phyloP scores from a whole-genome alignment of 2,329 filamentous ascomycete genomes.

The Cladobotryum mycophilum region DNA sequence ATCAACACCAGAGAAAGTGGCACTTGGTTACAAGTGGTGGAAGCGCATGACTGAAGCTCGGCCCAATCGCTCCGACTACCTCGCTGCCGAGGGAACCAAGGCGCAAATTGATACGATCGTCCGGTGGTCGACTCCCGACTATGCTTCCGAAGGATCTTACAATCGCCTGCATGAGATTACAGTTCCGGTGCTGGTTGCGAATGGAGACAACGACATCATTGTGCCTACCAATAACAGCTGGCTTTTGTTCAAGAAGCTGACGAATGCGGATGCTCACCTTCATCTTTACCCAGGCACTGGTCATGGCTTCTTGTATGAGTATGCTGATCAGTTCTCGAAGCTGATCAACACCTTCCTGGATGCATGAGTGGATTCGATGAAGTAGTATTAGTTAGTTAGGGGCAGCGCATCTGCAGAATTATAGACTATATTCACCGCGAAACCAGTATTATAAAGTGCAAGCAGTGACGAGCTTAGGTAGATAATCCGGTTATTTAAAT shows the following conservation, averaged over 20 bases:
- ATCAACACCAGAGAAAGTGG: slow-evolving; percentile 19
- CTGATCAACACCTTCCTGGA: slow-evolving; percentile 28
- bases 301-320: slow-evolving; percentile 31
- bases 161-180: slow-evolving; percentile 1
- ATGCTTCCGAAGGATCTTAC: background rate
- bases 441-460: too few relatives aligned
- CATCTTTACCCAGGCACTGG: slow-evolving; percentile 31
- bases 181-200: background rate
- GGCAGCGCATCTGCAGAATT: too few relatives aligned
- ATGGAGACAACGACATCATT: slow-evolving; percentile 27
- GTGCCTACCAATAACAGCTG: slow-evolving; percentile 33
- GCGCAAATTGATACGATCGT: background rate
- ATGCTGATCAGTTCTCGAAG: slow-evolving; percentile 25
- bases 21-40: slow-evolving; percentile 28
- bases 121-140: background rate
- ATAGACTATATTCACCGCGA: too few relatives aligned
- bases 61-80: slow-evolving; percentile 13
- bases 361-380: background rate
- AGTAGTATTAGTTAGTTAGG: too few relatives aligned
- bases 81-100: background rate
- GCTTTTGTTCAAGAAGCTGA: slow-evolving; percentile 31
- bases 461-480: too few relatives aligned
- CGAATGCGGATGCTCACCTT: slow-evolving; percentile 23
- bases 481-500: too few relatives aligned
- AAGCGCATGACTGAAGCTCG: slow-evolving; percentile 26